Evolutionary conservation across 805 yeast genomes (phyloP).

Genomic region (Spathaspora hagerdaliae): DNA sequence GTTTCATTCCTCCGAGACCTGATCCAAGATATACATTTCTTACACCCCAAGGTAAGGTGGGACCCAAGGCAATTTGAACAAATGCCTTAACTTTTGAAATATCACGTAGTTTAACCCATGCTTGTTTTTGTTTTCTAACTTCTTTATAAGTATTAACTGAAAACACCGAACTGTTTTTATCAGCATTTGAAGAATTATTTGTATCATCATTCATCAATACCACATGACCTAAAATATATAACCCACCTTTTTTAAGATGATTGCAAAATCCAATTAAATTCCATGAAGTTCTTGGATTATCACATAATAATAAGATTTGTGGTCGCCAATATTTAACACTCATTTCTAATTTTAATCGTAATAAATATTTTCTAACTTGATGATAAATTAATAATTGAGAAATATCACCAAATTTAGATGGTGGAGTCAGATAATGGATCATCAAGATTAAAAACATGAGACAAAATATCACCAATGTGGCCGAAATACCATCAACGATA

Average conservation of each 20-base stretch:
- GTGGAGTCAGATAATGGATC: constrained; percentile 89
- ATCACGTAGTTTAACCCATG: constrained; percentile 85
- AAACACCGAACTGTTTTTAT: constrained; percentile 43
- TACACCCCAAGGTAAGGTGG: constrained; percentile 90
- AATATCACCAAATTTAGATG: constrained; percentile 97
- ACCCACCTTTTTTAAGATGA: constrained; percentile 91
- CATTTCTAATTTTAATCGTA: constrained; percentile 75
- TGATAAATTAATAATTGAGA: constrained; percentile 93
- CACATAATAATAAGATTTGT: constrained; percentile 82
- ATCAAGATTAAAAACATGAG: constrained; percentile 63
- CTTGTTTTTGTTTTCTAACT: constrained; percentile 64
- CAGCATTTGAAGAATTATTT: constrained; percentile 4
- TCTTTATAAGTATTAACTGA: constrained; percentile 53
- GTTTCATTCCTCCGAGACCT: constrained; percentile 98
- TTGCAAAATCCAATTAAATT: constrained; percentile 89
- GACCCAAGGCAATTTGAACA: constrained; percentile 87
- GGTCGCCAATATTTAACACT: constrained; percentile 99
- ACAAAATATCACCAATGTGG: constrained; percentile 67
- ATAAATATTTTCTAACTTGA: constrained; percentile 87
- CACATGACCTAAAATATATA: constrained; percentile 90
- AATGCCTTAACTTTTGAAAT: constrained; percentile 80
- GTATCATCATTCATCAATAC: constrained; percentile 51
- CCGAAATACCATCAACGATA: constrained; percentile 88
- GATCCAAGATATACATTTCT: constrained; percentile 88
- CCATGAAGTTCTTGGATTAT: constrained; percentile 91